These are phyloP conservation scores for Leishmania major DNA, from an alignment of 208 protist genomes.

Conservation along the genomic window DNA sequence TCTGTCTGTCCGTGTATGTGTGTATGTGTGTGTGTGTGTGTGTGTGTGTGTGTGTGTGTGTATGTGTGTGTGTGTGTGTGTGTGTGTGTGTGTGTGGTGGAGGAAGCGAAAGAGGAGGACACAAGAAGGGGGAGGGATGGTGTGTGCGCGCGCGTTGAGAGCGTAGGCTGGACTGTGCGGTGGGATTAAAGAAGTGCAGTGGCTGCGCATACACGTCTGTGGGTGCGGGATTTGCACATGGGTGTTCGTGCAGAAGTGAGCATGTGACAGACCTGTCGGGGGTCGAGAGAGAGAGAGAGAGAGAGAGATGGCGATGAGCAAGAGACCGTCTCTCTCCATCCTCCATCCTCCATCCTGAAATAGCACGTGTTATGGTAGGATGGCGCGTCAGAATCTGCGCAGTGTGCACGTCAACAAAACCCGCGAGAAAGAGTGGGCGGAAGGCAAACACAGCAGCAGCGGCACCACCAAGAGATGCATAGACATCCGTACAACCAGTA, in stretches of 20 bases:
- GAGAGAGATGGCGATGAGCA: background rate
- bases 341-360: background rate
- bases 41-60: constrained; percentile 4
- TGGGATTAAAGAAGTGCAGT: background rate
- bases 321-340: background rate
- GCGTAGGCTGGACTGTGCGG: background rate
- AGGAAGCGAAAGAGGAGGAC: background rate
- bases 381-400: background rate
- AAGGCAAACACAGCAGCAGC: background rate
- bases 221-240: background rate
- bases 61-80: no score
- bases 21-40: background rate
- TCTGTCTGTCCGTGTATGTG: background rate
- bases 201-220: background rate
- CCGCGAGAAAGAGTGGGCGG: background rate
- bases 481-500: background rate
- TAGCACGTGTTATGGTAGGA: background rate
- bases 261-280: background rate
- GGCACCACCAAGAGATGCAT: background rate
- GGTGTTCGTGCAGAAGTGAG: background rate
- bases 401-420: background rate
- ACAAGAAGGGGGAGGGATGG: background rate
- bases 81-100: background rate
- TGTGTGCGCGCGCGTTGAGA: background rate
- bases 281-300: background rate